Evolutionary conservation across 768 basidiomycete species (phyloP).

Genomic region (Termitomyces titanicus): DNA sequence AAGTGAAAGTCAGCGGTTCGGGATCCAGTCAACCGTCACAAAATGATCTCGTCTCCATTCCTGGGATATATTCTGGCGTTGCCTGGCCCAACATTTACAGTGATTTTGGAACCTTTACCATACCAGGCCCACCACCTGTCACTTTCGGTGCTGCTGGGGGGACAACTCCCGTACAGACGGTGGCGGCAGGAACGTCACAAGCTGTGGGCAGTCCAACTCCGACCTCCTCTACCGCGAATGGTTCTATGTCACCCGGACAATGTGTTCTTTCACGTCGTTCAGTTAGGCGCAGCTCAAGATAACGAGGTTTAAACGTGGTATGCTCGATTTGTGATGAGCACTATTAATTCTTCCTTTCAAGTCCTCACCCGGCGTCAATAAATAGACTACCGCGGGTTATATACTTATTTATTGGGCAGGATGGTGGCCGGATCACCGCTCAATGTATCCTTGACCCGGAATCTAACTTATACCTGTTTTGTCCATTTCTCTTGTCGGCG

Average conservation of each 20-base stretch:
- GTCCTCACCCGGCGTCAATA: neutral
- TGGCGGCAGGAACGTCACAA: neutral
- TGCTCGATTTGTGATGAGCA: neutral
- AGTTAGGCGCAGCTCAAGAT: neutral
- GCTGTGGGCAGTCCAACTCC: neutral
- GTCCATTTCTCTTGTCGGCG: neutral
- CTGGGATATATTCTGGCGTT: neutral
- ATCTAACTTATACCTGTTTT: neutral
- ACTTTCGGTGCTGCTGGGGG: neutral
- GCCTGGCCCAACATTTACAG: neutral
- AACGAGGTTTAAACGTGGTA: neutral
- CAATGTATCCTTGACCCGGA: neutral
- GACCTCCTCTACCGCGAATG: neutral
- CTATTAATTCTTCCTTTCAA: neutral
- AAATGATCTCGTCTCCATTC: neutral
- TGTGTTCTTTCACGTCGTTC: neutral
- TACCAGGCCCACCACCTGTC: neutral
- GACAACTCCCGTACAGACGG: neutral
- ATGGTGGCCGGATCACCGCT: neutral
- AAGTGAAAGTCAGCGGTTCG: neutral
- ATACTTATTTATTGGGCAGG: neutral
- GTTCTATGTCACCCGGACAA: neutral
- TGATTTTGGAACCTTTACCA: neutral
- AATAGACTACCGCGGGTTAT: neutral
- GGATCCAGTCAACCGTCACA: neutral